phyloP scores from a whole-genome alignment of 2,329 filamentous ascomycete genomes.

The Allantophomopsis cytisporea region DNA sequence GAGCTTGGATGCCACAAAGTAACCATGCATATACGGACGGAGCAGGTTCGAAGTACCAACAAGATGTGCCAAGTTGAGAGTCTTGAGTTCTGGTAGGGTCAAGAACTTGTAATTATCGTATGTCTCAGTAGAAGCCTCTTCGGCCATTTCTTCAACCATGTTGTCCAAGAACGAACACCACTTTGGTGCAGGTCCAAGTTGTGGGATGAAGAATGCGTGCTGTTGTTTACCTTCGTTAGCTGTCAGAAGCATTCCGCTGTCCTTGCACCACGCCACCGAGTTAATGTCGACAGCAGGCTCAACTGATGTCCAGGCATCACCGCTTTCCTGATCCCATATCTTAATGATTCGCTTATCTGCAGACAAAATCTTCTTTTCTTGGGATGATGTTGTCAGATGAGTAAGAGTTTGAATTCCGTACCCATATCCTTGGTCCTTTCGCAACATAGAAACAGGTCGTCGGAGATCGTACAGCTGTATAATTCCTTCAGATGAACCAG shows the following conservation, averaged over 20 bases:
- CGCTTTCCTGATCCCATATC: constrained; percentile 76
- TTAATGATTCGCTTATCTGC: constrained; percentile 96
- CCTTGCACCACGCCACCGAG: constrained; percentile 81
- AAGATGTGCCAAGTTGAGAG: constrained; percentile 76
- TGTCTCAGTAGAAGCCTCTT: constrained; percentile 62
- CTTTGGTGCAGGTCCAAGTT: constrained; percentile 80
- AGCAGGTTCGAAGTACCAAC: constrained; percentile 82
- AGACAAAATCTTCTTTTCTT: constrained; percentile 79
- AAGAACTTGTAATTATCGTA: constrained; percentile 99
- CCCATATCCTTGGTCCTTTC: constrained; percentile 93
- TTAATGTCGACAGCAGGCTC: constrained; percentile 94
- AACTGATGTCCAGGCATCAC: constrained; percentile 86
- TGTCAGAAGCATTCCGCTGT: constrained; percentile 89
- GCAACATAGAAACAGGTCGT: constrained; percentile 70
- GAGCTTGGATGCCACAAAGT: constrained; percentile 88
- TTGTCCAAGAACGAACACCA: constrained; percentile 98
- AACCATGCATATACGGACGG: constrained; percentile 97
- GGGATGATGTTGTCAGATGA: constrained; percentile 55
- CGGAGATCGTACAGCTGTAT: constrained; percentile 87
- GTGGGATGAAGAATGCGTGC: constrained; percentile 89
- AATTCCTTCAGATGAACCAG: constrained; percentile 77
- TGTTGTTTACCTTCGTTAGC: constrained; percentile 95
- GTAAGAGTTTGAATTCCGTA: constrained; percentile 80
- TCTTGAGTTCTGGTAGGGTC: constrained; percentile 72
- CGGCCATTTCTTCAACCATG: constrained; percentile 96